Evolutionary conservation across 805 yeast species (phyloP).

Genomic region (Spathaspora boniae): DNA sequence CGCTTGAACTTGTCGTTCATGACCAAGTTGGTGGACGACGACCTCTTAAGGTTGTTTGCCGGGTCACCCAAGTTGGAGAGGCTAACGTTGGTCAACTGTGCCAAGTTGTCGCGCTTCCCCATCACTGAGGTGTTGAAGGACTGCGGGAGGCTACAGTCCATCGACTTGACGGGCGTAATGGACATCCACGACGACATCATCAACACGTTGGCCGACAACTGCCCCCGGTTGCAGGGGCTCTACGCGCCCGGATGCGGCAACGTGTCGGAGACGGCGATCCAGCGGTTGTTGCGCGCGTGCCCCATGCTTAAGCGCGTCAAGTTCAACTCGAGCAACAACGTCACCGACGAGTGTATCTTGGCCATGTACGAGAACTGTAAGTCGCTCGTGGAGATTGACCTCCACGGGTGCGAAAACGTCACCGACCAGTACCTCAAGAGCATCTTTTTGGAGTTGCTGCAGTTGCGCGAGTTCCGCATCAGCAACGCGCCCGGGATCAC

Average conservation of each 20-base stretch:
- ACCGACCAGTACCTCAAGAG: slow-evolving; percentile 58
- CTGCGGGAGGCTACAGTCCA: slow-evolving; percentile 73
- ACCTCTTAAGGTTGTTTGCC: slow-evolving; percentile 53
- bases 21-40: slow-evolving; percentile 63
- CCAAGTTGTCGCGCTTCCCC: slow-evolving; percentile 56
- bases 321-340: slow-evolving; percentile 64
- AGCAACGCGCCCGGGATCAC: slow-evolving; percentile 69
- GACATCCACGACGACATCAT: slow-evolving; percentile 66
- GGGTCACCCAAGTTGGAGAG: slow-evolving; percentile 80
- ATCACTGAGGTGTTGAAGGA: slow-evolving; percentile 58
- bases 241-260: slow-evolving; percentile 81
- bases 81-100: slow-evolving; percentile 79
- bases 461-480: slow-evolving; percentile 78
- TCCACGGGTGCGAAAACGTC: slow-evolving; percentile 75
- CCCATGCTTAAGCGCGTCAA: slow-evolving; percentile 79
- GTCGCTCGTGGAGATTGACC: slow-evolving; percentile 82
- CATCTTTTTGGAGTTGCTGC: slow-evolving; percentile 60
- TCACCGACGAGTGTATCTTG: slow-evolving; percentile 61
- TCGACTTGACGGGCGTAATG: slow-evolving; percentile 80
- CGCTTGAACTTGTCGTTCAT: slow-evolving; percentile 78
- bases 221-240: slow-evolving; percentile 80
- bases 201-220: slow-evolving; percentile 60
- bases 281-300: slow-evolving; percentile 56
- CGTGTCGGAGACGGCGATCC: slow-evolving; percentile 65
- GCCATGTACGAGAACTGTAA: slow-evolving; percentile 70